Evolutionary conservation across 345 rosid genomes (phyloP), one percentile per base, ranked within the genome.

Genomic region (Eutrema yunnanense): DNA sequence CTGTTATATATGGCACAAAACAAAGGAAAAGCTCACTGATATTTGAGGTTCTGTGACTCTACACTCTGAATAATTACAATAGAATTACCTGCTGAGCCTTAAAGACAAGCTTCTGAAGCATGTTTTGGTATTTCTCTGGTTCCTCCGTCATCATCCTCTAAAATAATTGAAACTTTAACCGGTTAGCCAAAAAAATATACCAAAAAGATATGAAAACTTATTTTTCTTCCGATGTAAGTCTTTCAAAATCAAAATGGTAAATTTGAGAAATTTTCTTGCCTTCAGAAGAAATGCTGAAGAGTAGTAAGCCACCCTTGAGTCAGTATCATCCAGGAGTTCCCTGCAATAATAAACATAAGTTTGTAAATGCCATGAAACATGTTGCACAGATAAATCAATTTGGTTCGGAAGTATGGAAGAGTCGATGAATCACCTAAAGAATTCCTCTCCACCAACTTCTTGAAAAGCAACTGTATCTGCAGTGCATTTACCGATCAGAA

Each of bases 61-160:
- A 33, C 48, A 74, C 26, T 5, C 50, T 42, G 12, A 54, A 9
- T 22, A 36, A 49, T 76, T 44, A 60, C 2, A 13, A 53, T 2
- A 48, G 10, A 30, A 48, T 42, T 80, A 92, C 99, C 98, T 95
- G 99, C 76, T 95, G 99, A 60, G 99, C 99, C 82, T 86, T 92
- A 73, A 85, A 85, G 68, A 95, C 85, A 53, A 92, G 99, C 83
- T 86, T 92, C 81, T 95, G 96, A 64, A 95, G 92, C 98, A 90
- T 87, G 82, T 82, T 86, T 69, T 95, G 93, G 83, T 95, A 95
- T 74, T 87, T 92, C 60, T 92, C 97, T 59, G 97, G 98, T 62
- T 86, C 84, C 80, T 90, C 96, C n/a, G 96, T 92, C 98, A 92
- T 95, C 99, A 95, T 95, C 81, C 97, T 87, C 98, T 95, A 88